A percentile compares a stretch with the other conserved stretches of the same genome.
phyloP scores from a whole-genome alignment of 371 early-diverging fungal species.

The Catenaria anguillulae region DNA sequence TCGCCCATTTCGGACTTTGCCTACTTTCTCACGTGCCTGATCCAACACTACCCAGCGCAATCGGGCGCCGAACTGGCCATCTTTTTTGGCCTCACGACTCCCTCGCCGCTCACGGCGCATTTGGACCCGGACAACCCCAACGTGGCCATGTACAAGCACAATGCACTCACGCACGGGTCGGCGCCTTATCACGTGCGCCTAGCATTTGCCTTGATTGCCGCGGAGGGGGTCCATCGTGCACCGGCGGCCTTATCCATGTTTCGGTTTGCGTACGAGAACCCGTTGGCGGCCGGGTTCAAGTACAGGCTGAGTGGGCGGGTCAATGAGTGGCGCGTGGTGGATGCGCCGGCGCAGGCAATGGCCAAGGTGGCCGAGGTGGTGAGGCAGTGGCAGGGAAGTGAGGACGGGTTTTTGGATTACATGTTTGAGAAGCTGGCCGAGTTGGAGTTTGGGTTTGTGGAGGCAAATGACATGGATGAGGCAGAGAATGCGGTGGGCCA shows the following conservation, averaged over 20 bases:
- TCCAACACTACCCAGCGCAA: background rate
- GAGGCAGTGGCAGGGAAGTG: background rate
- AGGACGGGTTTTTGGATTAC: background rate
- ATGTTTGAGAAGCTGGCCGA: background rate
- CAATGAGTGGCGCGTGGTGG: background rate
- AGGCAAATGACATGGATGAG: background rate
- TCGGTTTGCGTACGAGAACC: background rate
- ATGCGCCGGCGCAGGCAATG: background rate
- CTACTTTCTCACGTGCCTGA: background rate
- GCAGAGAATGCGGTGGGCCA: background rate
- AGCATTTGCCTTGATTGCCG: background rate
- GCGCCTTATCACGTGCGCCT: background rate
- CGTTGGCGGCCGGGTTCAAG: background rate
- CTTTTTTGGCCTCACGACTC: background rate
- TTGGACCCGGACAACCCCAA: background rate
- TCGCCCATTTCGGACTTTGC: background rate
- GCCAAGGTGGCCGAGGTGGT: background rate
- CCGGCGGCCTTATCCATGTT: background rate
- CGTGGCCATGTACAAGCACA: background rate
- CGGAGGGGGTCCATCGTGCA: too few relatives aligned
- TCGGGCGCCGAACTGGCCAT: background rate
- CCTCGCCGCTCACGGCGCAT: background rate
- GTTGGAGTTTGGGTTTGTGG: background rate
- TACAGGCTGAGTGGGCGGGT: background rate
- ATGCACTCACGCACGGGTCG: background rate